These are phyloP conservation scores for Cryptococcus neoformans DNA, from an alignment of 1,284 basidiomycete genomes.

Conservation along the genomic window DNA sequence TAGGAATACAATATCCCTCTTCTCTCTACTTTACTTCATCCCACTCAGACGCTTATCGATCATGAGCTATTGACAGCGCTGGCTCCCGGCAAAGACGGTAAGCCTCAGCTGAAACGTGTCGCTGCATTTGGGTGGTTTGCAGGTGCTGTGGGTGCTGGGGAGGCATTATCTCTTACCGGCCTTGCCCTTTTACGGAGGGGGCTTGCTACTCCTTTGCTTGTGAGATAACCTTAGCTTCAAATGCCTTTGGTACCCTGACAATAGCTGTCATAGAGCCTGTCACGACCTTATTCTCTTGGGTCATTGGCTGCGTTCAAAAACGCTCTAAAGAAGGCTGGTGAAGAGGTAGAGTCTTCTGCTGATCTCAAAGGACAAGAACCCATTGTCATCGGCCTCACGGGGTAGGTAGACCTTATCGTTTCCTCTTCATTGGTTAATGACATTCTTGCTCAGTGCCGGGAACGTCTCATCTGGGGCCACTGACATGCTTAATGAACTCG, in stretches of 20 bases:
- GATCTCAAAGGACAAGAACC: conserved; percentile 59
- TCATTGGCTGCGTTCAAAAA: conserved; percentile 60
- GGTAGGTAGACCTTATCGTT: conserved; percentile 53
- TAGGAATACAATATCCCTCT: conserved; percentile 77
- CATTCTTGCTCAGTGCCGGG: conserved; percentile 57
- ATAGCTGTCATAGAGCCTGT: conserved; percentile 59
- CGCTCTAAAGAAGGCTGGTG: conserved; percentile 61
- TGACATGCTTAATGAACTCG: conserved; percentile 67
- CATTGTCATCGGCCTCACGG: conserved; percentile 75
- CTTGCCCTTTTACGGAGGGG: conserved; percentile 73
- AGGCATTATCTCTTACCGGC: conserved; percentile 73
- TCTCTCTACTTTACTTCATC: conserved; percentile 61
- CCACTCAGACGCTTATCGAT: conserved; percentile 64
- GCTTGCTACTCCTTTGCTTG: conserved; percentile 75
- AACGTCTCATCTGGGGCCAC: conserved; percentile 74
- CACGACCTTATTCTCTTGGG: conserved; percentile 71
- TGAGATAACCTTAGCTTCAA: conserved; percentile 46
- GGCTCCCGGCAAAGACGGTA: conserved; percentile 14
- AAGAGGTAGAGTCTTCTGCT: conserved; percentile 55
- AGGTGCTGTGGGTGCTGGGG: conserved; percentile 78
- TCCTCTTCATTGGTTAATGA: too few relatives aligned
- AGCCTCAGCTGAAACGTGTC: conserved; percentile 63
- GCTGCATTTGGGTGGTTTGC: conserved; percentile 88
- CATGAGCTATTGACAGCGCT: conserved; percentile 70
- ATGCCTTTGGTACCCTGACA: neutral